These are phyloP conservation scores for Kandelia obovata DNA, from an alignment of 345 rosid species.

Conservation along the genomic window DNA sequence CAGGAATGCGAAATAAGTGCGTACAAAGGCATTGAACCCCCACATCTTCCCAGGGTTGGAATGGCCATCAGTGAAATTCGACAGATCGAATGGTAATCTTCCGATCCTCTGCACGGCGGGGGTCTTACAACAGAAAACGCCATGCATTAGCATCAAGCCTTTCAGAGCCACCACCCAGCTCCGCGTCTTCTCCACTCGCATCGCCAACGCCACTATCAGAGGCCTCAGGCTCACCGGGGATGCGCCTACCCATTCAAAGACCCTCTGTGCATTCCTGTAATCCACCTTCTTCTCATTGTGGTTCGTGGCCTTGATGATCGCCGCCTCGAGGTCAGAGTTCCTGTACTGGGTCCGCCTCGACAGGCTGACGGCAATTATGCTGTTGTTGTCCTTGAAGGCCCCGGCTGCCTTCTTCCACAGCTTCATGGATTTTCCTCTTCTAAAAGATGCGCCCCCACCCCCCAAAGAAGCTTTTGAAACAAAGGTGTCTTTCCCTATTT, in stretches of 20 bases:
- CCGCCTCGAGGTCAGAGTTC: slow-evolving; percentile 55
- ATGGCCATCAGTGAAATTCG: slow-evolving; percentile 47
- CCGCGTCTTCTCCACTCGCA: slow-evolving; percentile 52
- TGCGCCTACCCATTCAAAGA: slow-evolving; percentile 59
- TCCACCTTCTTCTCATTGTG: slow-evolving; percentile 59
- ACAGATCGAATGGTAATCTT: slow-evolving; percentile 68
- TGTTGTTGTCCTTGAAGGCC: slow-evolving; percentile 70
- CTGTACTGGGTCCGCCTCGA: slow-evolving; percentile 32
- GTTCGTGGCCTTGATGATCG: slow-evolving; percentile 75
- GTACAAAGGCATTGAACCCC: slow-evolving; percentile 53
- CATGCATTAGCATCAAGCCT: slow-evolving; percentile 73
- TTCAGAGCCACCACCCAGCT: slow-evolving; percentile 82
- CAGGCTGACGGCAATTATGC: slow-evolving; percentile 43
- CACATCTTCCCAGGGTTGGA: slow-evolving; percentile 29
- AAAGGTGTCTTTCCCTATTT: too few relatives aligned
- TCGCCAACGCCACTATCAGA: slow-evolving; percentile 41
- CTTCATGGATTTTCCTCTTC: slow-evolving; percentile 32
- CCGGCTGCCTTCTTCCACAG: slow-evolving; percentile 70
- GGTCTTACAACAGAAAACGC: slow-evolving; percentile 62
- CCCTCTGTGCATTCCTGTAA: slow-evolving; percentile 56
- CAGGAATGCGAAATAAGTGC: slow-evolving; percentile 62
- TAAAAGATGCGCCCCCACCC: neutral
- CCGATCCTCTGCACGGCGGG: slow-evolving; percentile 43
- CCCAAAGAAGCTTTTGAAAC: too few relatives aligned
- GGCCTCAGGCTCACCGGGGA: slow-evolving; percentile 61